phyloP scores from a whole-genome alignment of 768 basidiomycete genomes.

The Calocera cornea region DNA sequence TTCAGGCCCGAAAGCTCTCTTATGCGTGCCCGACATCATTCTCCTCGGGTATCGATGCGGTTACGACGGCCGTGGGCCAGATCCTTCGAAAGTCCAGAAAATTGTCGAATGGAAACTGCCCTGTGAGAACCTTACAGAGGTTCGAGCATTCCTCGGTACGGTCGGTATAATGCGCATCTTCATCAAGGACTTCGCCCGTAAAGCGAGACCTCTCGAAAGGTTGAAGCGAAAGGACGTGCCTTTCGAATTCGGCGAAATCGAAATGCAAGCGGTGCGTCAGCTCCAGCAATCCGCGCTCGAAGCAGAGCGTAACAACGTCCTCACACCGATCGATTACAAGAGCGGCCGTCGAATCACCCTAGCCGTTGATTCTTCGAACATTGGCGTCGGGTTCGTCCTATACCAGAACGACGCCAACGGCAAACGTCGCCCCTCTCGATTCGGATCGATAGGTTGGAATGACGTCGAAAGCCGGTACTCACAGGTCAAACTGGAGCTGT shows the following conservation, averaged over 20 bases:
- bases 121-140: conserved; percentile 9
- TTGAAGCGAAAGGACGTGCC: background rate
- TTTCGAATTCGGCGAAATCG: conserved; percentile 15
- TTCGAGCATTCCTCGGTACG: background rate
- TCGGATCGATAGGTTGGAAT: conserved; percentile 30
- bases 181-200: background rate
- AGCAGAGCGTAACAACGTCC: background rate
- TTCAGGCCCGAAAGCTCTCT: background rate
- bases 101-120: background rate
- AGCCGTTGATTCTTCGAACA: conserved; percentile 27
- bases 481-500: conserved; percentile 32
- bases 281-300: conserved; percentile 21
- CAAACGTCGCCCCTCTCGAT: conserved; percentile 21
- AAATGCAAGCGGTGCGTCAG: conserved; percentile 20
- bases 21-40: background rate
- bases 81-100: conserved; percentile 1
- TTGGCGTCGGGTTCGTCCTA: conserved; percentile 29
- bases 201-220: background rate
- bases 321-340: conserved; percentile 21
- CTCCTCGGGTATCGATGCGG: background rate
- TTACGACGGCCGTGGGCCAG: background rate
- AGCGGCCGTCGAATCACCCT: conserved; percentile 22
- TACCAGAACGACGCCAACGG: conserved; percentile 22
- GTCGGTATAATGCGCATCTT: background rate
- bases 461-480: conserved; percentile 25